Percentiles rank a stretch among this genome's conserved stretches.
Conservation (phyloP, 176 grass and related monocot species). For the Alopecurus myosuroides region DNA sequence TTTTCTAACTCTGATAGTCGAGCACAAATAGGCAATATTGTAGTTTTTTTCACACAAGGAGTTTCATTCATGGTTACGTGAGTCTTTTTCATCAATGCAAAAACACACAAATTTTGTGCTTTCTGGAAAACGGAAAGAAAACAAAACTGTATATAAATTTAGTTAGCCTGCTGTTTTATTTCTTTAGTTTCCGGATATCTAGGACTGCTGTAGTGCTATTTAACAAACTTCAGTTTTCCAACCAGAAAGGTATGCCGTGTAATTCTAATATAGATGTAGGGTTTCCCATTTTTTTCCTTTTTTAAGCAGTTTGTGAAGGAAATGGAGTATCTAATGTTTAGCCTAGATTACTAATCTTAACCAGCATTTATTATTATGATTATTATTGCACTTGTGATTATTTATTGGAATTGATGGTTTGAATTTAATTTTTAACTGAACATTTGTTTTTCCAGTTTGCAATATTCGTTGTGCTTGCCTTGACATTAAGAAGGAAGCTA, state of each 20-base stretch:
- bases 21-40: not conserved
- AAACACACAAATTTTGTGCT: not conserved
- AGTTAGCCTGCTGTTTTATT: no score
- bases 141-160: not conserved
- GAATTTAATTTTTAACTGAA: not conserved
- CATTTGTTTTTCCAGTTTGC: slow-evolving; percentile 57
- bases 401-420: no score
- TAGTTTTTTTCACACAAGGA: not conserved
- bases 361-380: no score
- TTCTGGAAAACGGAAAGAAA: no score
- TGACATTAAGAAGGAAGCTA: slow-evolving; percentile 82
- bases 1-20: not conserved
- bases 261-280: not conserved
- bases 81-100: not conserved
- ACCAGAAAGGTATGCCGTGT: not conserved
- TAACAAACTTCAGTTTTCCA: not conserved
- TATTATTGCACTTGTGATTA: not conserved
- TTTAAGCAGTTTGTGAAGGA: not conserved
- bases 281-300: not conserved
- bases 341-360: not conserved
- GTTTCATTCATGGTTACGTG: not conserved
- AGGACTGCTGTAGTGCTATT: not conserved
- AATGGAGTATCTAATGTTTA: not conserved
- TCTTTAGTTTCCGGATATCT: not conserved
- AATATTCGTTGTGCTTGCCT: slow-evolving; percentile 84